Evolutionary conservation across 2,329 filamentous ascomycete genomes (phyloP).

Genomic region (Cercospora sp.): DNA sequence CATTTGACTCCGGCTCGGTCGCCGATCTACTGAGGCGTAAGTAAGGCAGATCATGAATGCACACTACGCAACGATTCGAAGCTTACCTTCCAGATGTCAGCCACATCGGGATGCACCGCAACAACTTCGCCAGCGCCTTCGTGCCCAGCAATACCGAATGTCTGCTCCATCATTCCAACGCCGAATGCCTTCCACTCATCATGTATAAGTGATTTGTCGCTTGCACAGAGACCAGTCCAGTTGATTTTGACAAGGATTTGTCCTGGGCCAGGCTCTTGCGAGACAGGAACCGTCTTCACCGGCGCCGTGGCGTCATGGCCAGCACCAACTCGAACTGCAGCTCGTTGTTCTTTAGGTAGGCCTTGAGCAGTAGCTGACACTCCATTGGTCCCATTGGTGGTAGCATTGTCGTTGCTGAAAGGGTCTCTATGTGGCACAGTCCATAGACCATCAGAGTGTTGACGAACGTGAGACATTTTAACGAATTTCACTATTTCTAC

Average conservation of each 20-base stretch:
- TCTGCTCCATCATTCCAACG: slow-evolving; percentile 33
- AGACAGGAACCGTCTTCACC: slow-evolving; percentile 38
- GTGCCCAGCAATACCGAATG: slow-evolving; percentile 36
- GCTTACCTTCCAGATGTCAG: slow-evolving; percentile 31
- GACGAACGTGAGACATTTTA: slow-evolving; percentile 1
- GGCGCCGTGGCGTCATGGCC: slow-evolving; percentile 34
- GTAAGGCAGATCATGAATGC: background rate
- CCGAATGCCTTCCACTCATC: slow-evolving; percentile 41
- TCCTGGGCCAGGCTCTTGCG: slow-evolving; percentile 34
- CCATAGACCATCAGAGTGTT: slow-evolving; percentile 2
- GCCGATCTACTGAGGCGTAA: slow-evolving; percentile 15
- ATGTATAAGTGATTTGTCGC: slow-evolving; percentile 41
- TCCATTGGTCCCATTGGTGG: background rate
- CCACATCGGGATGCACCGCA: slow-evolving; percentile 30
- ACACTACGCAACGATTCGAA: background rate
- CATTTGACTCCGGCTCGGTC: slow-evolving; percentile 40
- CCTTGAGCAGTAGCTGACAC: background rate
- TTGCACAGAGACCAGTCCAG: slow-evolving; percentile 39
- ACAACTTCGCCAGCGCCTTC: slow-evolving; percentile 38
- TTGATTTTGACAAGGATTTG: slow-evolving; percentile 42
- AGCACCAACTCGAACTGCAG: slow-evolving; percentile 40
- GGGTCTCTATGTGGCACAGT: slow-evolving; percentile 5
- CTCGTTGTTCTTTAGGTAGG: slow-evolving; percentile 39
- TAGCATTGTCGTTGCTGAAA: background rate
- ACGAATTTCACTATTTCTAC: background rate